Evolutionary conservation across 2,329 filamentous ascomycete genomes (phyloP).

Genomic region (Akanthomyces muscarius): DNA sequence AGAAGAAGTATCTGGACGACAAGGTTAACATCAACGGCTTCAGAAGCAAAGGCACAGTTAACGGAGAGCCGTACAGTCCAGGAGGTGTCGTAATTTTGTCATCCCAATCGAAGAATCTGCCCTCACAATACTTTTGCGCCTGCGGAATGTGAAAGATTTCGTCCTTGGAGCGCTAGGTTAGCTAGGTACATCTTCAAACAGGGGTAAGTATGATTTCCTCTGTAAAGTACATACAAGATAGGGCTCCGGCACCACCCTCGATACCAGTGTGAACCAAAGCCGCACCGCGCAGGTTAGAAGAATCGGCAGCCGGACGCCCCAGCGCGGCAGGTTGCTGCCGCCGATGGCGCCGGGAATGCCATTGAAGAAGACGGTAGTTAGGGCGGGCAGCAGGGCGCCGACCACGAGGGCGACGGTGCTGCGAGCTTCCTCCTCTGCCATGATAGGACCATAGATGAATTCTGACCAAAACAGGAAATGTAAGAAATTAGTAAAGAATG

Average conservation of each 20-base stretch:
- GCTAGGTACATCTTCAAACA: slow-evolving; percentile 4
- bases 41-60: slow-evolving; percentile 16
- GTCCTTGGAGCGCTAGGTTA: slow-evolving; percentile 50
- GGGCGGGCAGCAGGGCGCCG: slow-evolving; percentile 12
- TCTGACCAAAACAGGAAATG: background rate
- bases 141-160: slow-evolving; percentile 89
- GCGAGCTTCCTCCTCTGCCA: slow-evolving; percentile 7
- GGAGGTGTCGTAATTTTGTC: slow-evolving; percentile 97
- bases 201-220: background rate
- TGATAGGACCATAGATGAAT: background rate
- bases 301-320: slow-evolving; percentile 16
- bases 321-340: slow-evolving; percentile 16
- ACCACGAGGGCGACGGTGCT: slow-evolving; percentile 3
- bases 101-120: slow-evolving; percentile 77
- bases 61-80: slow-evolving; percentile 58
- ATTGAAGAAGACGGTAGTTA: slow-evolving; percentile 16
- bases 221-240: slow-evolving; percentile 44
- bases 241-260: slow-evolving; percentile 43
- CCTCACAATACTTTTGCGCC: slow-evolving; percentile 78
- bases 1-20: slow-evolving; percentile 42
- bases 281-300: slow-evolving; percentile 10
- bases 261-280: slow-evolving; percentile 38
- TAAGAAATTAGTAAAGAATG: background rate
- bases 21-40: background rate
- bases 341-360: slow-evolving; percentile 8